Base-by-base conservation (phyloP, 257 asterid genomes). In the Misopates orontium region DNA sequence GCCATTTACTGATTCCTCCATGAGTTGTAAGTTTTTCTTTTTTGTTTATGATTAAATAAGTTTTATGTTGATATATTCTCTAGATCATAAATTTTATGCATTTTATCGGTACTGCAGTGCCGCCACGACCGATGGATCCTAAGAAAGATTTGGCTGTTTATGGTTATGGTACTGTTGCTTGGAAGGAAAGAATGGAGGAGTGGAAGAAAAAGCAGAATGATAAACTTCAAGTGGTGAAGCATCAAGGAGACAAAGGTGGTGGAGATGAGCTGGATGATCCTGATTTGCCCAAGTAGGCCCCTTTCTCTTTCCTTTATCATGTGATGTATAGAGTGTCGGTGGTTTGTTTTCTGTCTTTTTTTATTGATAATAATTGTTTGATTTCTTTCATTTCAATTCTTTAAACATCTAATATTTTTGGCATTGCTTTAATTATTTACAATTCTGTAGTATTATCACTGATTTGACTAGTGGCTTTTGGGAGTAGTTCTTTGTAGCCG, bases 101-200 rank as follows among this genome's bases (percentile, higher is more conserved):
- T 18, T 20, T n/a, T 42, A 13, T 17, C 40, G 49, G 40, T 39
- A 66, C 69, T 75, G 70, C 71, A 85, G 97, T 93, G 78, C 97
- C 96, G 2, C 97, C 96, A 0, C 82, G 98, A 13, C 87, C 98
- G 1, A 93, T 93, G 98, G 98, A 93, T 78, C 98, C 98, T 10
- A 93, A 93, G 83, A 89, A 89, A 69, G 98, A 92, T 22, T 84
- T 92, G 23, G 98, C 98, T 5, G 96, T 92, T 18, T 92, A 92
- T 66, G 98, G 98, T 3, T 92, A 92, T 47, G 98, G 98, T 5
- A 89, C 97, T 41, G 91, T 93, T 51, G 98, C 98, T 4, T 93
- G 98, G 98, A 93, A 93, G 76, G 97, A 93, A 62, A 89, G 98
- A 75, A 90, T 93, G 96, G 98, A 93, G 62, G 98, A 93, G 61